Evolutionary conservation across 805 yeast genomes (phyloP).

Genomic region (Candida boleticola): DNA sequence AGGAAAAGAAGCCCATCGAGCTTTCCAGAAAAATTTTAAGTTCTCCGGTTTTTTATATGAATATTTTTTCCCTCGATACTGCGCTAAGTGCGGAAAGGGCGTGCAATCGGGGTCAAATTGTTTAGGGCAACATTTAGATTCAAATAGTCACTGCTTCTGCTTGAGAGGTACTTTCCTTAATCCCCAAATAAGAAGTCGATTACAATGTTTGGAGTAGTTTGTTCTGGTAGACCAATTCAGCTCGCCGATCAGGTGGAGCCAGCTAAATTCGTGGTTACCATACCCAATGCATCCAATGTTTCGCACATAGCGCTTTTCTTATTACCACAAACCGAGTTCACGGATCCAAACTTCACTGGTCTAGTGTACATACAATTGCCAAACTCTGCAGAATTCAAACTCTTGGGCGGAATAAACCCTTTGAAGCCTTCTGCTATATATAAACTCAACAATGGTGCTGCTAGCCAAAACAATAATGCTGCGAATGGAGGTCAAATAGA

Average conservation of each 20-base stretch:
- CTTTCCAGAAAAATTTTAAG: not conserved
- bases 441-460: constrained; percentile 50
- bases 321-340: constrained; percentile 70
- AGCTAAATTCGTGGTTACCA: constrained; percentile 61
- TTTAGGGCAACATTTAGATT: no score
- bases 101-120: no score
- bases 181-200: no score
- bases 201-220: constrained; percentile 69
- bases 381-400: constrained; percentile 53
- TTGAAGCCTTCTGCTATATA: constrained; percentile 90
- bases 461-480: constrained; percentile 1
- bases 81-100: no score
- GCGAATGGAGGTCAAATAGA: constrained; percentile 23
- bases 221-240: constrained; percentile 66
- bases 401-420: constrained; percentile 61
- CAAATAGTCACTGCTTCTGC: no score
- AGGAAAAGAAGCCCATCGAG: not conserved
- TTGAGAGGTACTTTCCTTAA: no score
- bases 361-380: constrained; percentile 87
- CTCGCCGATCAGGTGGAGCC: constrained; percentile 66
- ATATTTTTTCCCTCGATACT: no score
- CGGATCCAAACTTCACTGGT: constrained; percentile 72
- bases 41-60: not conserved
- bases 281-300: constrained; percentile 60
- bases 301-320: constrained; percentile 83